These are phyloP conservation scores for Cutaneotrichosporon cyanovorans DNA, from an alignment of 1,284 basidiomycete genomes.

Conservation along the genomic window DNA sequence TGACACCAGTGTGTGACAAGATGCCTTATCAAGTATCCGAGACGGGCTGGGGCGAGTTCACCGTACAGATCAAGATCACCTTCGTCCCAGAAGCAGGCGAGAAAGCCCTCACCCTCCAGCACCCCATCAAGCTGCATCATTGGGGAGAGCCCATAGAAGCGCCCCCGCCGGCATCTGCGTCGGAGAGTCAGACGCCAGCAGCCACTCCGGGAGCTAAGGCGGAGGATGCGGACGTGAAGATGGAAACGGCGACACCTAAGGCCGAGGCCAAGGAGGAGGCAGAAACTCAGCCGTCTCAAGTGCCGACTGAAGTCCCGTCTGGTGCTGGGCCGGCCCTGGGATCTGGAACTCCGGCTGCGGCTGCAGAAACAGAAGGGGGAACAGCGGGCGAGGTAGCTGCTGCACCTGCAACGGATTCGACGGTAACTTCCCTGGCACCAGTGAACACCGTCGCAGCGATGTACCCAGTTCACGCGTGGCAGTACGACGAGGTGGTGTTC, in stretches of 20 bases:
- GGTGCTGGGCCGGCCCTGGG: too few species aligned
- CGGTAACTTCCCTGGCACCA: slow-evolving; percentile 1
- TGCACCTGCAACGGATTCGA: slow-evolving; percentile 3
- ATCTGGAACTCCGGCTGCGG: too few species aligned
- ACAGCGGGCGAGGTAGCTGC: slow-evolving; percentile 2
- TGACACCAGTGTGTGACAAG: slow-evolving; percentile 70
- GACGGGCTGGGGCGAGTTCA: slow-evolving; percentile 99
- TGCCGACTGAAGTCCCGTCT: background rate
- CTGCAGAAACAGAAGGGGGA: slow-evolving; percentile 21
- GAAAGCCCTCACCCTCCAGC: slow-evolving; percentile 77
- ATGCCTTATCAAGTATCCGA: slow-evolving; percentile 91
- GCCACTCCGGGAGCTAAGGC: too few species aligned
- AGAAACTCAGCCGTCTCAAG: background rate
- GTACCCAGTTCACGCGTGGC: slow-evolving; percentile 84
- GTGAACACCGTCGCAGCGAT: slow-evolving; percentile 10
- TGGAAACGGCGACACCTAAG: slow-evolving; percentile 6
- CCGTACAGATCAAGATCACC: slow-evolving; percentile 85
- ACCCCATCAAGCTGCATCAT: slow-evolving; percentile 93
- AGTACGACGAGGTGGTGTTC: slow-evolving; percentile 98
- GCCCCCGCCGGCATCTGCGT: slow-evolving; percentile 47
- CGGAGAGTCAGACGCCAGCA: background rate
- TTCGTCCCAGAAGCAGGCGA: slow-evolving; percentile 89
- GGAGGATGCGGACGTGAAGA: slow-evolving; percentile 10
- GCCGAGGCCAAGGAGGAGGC: background rate
- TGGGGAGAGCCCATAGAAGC: slow-evolving; percentile 54